Evolutionary conservation across 2,329 filamentous ascomycete species (phyloP), one percentile per base, ranked within the genome.

Genomic region (Calonectria hongkongensis): DNA sequence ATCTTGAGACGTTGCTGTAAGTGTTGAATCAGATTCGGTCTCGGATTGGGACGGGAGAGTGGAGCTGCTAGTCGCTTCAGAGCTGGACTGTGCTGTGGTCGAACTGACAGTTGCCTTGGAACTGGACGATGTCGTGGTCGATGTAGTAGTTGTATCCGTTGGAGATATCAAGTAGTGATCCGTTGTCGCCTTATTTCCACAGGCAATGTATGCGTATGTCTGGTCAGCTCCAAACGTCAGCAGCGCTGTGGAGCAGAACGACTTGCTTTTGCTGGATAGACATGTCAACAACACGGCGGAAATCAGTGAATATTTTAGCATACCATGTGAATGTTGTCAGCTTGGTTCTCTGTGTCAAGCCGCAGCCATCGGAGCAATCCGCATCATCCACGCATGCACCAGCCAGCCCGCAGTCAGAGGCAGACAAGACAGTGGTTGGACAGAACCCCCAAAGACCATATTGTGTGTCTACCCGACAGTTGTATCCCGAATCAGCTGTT

Each of bases 391-490:
- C 47, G 56, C 85, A 87, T 13, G 75, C 79, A 2, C 81, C 84
- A 0, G 82, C 83, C 15, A 87, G 66, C 1, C 84, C 83, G 43
- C 85, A 87, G 68, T 86, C 84, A 0, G 76, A 80, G 2, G 83
- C 84, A 0, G 75, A 60, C 3, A 82, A 72, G 3, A 86, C 82
- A 0, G 80, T 83, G 0, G 80, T 83, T 1, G 83, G 82, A 60
- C 84, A 86, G 76, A 86, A 84, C 0, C 84, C 85, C 84, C 84
- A 86, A 4, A 86, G 75, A 0, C 79, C 82, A 21, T 83, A 78
- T 5, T 69, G 45, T 0, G 79, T 79, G 54, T 86, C 83, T 3
- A 86, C 77, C 8, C 82, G 82, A 67, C 83, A 86, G 74, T 84
- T 79, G 48, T 76, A 86, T 0, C 83, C 85, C 0, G 73, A 43